A percentile compares a stretch with the other conserved stretches of the same genome.
Evolutionary conservation across 495 filamentous ascomycete species (phyloP).

Genomic region (Usnea hakonensis): DNA sequence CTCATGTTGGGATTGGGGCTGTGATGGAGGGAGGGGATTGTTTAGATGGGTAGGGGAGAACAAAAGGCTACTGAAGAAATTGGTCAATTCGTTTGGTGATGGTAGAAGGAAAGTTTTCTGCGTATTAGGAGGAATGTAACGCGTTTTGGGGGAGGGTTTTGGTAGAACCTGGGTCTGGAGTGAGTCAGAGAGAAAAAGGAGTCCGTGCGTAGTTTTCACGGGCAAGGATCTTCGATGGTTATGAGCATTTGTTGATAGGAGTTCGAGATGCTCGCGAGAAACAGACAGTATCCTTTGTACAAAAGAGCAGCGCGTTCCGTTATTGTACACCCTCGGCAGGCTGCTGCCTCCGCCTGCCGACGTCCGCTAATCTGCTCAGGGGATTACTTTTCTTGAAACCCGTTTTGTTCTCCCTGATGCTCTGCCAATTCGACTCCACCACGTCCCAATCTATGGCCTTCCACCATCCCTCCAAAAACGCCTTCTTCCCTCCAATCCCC

Average conservation of each 20-base stretch:
- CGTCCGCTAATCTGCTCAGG: not conserved
- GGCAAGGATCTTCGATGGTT: not conserved
- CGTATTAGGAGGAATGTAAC: too few species aligned
- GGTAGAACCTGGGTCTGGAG: too few species aligned
- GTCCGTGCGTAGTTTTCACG: too few species aligned
- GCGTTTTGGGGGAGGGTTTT: too few species aligned
- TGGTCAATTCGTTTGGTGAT: too few species aligned
- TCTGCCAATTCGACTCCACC: slow-evolving; percentile 37
- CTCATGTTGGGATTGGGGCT: too few species aligned
- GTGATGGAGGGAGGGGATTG: too few species aligned
- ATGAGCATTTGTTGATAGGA: not conserved
- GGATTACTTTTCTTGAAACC: not conserved
- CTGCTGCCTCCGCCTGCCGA: not conserved
- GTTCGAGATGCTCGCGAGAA: not conserved
- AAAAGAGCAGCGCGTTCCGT: not conserved
- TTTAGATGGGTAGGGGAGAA: too few species aligned
- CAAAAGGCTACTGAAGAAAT: too few species aligned
- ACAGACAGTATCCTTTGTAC: not conserved
- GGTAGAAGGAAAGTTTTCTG: too few species aligned
- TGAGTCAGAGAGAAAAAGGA: too few species aligned
- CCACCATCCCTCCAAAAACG: slow-evolving; percentile 80
- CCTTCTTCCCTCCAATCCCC: slow-evolving; percentile 68
- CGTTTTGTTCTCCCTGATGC: not conserved
- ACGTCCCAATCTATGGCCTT: slow-evolving; percentile 72
- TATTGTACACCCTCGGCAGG: not conserved